Percentiles rank a stretch among this genome's conserved stretches.
These are phyloP conservation scores for Aureobasidium sp. DNA, from an alignment of 2,329 filamentous ascomycete species.

Conservation along the genomic window DNA sequence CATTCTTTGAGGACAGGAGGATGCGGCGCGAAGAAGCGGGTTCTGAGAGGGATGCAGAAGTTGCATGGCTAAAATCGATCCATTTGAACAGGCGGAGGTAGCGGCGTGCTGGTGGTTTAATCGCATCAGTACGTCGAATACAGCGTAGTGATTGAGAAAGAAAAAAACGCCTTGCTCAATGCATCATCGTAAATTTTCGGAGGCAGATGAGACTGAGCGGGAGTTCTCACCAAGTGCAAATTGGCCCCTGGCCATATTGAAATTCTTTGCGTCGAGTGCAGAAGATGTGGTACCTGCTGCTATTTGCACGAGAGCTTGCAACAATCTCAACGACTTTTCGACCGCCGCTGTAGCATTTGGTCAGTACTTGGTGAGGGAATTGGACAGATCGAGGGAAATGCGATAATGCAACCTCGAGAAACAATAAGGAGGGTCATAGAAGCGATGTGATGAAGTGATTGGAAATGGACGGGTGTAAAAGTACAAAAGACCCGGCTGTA, in stretches of 20 bases:
- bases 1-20: conserved; percentile 52
- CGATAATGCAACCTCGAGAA: no score
- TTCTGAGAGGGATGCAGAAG: conserved; percentile 22
- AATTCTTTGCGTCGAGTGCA: conserved; percentile 29
- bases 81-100: conserved; percentile 63
- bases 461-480: neutral
- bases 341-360: conserved; percentile 44
- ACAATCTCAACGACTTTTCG: conserved; percentile 53
- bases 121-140: no score
- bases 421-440: neutral
- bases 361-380: neutral
- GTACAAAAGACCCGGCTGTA: no score
- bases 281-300: conserved; percentile 32
- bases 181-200: neutral
- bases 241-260: conserved; percentile 34
- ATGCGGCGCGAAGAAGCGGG: conserved; percentile 27
- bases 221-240: conserved; percentile 36
- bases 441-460: neutral
- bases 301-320: conserved; percentile 40
- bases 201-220: neutral
- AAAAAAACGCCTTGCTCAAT: neutral
- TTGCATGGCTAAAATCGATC: conserved; percentile 10
- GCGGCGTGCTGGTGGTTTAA: conserved; percentile 49
- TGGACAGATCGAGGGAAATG: neutral
- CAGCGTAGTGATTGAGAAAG: no score